Percentiles rank a stretch among this genome's conserved stretches.
These are phyloP conservation scores for Hibiscus syriacus DNA, from an alignment of 345 rosid genomes.

Conservation along the genomic window DNA sequence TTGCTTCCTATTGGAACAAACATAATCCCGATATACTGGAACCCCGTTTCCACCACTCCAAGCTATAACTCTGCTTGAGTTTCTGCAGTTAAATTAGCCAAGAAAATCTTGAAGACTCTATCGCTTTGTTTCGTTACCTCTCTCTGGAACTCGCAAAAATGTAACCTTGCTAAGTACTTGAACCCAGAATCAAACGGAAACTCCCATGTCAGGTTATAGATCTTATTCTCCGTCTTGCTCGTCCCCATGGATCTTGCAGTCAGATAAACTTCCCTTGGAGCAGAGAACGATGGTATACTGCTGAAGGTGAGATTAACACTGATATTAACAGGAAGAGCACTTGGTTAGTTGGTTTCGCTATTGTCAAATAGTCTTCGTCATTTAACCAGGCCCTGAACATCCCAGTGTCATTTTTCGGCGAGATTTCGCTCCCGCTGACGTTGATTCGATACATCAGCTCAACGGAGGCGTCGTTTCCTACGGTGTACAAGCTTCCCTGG, in stretches of 20 bases:
- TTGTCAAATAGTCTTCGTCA: neutral
- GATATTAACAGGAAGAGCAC: neutral
- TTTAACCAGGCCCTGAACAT: neutral
- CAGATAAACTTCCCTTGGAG: neutral
- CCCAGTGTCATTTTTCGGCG: neutral
- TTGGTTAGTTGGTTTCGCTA: neutral
- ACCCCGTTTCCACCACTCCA: conserved; percentile 13
- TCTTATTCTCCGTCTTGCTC: neutral
- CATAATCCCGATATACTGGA: conserved; percentile 16
- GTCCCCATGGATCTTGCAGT: conserved; percentile 13
- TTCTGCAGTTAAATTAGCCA: neutral
- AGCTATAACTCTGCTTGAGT: neutral
- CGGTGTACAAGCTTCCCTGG: neutral
- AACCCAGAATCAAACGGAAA: conserved; percentile 20
- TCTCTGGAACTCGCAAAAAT: conserved; percentile 21
- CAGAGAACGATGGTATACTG: neutral
- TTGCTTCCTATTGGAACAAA: neutral
- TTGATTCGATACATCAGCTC: neutral
- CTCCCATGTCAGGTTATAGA: conserved; percentile 25
- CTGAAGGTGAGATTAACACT: neutral
- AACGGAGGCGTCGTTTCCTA: neutral
- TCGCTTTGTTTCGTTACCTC: neutral
- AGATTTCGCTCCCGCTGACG: neutral
- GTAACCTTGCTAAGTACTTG: conserved; percentile 23
- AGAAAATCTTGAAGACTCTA: conserved; percentile 15